Percentiles rank a stretch among this genome's conserved stretches.
Conservation (phyloP, 805 yeast species). For the Pichia exigua region DNA sequence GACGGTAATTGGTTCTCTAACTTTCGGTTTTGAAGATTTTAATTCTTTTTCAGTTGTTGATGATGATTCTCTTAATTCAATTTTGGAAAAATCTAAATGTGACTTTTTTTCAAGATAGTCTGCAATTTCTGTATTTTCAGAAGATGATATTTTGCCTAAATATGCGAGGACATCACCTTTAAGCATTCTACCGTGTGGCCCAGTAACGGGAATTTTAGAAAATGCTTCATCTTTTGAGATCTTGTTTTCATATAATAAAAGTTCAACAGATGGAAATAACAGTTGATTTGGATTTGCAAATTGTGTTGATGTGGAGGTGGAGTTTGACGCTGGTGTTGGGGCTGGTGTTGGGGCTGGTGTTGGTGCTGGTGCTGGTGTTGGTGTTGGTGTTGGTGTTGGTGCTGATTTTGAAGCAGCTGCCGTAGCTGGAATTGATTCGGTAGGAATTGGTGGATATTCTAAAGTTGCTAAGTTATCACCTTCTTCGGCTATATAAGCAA, state of each 20-base stretch:
- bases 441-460: constrained; percentile 41
- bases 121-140: constrained; percentile 45
- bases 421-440: constrained; percentile 13
- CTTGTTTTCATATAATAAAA: constrained; percentile 51
- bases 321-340: constrained; percentile 12
- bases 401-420: not conserved
- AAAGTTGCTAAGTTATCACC: constrained; percentile 71
- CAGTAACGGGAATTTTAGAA: constrained; percentile 68
- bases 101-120: constrained; percentile 47
- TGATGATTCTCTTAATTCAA: constrained; percentile 33
- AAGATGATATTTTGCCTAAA: constrained; percentile 61
- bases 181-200: constrained; percentile 79
- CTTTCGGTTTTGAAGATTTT: constrained; percentile 22
- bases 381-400: constrained; percentile 11
- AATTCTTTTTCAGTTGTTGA: constrained; percentile 4
- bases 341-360: constrained; percentile 8
- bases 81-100: constrained; percentile 66
- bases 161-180: constrained; percentile 89
- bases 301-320: constrained; percentile 14
- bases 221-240: constrained; percentile 68
- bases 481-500: constrained; percentile 82
- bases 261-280: constrained; percentile 71
- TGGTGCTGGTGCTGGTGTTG: constrained; percentile 16
- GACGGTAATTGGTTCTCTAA: constrained; percentile 24
- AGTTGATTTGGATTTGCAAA: constrained; percentile 61